Evolutionary conservation across 2,329 filamentous ascomycete genomes (phyloP).

Genomic region (Hypoxylon sp.): DNA sequence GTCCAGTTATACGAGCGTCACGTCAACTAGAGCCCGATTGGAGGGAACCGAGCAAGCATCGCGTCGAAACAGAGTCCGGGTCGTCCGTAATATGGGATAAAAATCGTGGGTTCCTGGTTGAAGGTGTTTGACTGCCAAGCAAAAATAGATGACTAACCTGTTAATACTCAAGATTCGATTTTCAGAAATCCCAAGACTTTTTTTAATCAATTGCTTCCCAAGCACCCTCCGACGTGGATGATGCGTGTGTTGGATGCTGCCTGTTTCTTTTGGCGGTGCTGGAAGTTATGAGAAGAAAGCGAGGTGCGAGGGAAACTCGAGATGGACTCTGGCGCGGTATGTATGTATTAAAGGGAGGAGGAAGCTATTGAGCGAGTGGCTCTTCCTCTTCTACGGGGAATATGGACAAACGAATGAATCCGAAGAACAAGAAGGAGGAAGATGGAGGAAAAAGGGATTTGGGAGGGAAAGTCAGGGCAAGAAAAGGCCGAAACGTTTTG

Average conservation of each 20-base stretch:
- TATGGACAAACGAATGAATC: constrained; percentile 59
- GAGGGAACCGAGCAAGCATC: neutral
- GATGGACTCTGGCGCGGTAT: constrained; percentile 33
- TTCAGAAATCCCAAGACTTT: constrained; percentile 39
- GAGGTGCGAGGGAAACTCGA: constrained; percentile 38
- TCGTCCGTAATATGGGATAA: neutral
- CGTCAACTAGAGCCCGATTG: constrained; percentile 25
- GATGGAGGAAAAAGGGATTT: constrained; percentile 43
- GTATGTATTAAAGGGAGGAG: constrained; percentile 55
- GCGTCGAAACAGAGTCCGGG: neutral
- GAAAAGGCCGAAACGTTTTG: constrained; percentile 58
- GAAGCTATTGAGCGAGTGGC: constrained; percentile 56
- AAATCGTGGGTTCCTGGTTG: constrained; percentile 4
- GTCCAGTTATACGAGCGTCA: constrained; percentile 34
- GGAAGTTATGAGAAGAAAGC: constrained; percentile 25
- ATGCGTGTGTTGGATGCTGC: constrained; percentile 11
- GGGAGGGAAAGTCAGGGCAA: constrained; percentile 51
- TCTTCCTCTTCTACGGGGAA: constrained; percentile 55
- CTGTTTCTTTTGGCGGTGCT: constrained; percentile 30
- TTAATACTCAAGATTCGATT: constrained; percentile 38
- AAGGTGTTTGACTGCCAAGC: neutral
- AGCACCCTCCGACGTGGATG: constrained; percentile 21
- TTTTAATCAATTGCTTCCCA: constrained; percentile 20
- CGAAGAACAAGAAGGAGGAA: constrained; percentile 54
- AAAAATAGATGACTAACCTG: constrained; percentile 38